phyloP scores from a whole-genome alignment of 2,329 filamentous ascomycete genomes.

The Kalmusia sp. region DNA sequence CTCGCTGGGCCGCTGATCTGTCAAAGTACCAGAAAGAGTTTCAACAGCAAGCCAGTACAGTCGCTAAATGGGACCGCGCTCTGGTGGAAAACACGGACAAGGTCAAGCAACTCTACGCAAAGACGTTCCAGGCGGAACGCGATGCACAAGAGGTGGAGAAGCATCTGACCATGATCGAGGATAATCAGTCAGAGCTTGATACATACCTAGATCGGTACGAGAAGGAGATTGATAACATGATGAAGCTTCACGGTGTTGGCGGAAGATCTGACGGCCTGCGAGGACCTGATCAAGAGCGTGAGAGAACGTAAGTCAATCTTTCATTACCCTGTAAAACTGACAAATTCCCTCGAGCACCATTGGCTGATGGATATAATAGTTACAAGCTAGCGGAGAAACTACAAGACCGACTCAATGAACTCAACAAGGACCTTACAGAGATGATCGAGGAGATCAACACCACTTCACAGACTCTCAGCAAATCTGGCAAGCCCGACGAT shows the following conservation, averaged over 20 bases:
- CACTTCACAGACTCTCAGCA: conserved; percentile 87
- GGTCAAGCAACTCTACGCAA: conserved; percentile 90
- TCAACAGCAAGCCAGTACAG: conserved; percentile 84
- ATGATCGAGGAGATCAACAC: conserved; percentile 99
- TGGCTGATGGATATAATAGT: conserved; percentile 46
- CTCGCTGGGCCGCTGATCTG: conserved; percentile 92
- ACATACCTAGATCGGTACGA: conserved; percentile 91
- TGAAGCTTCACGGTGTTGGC: conserved; percentile 79
- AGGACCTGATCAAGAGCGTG: conserved; percentile 93
- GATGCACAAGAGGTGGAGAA: conserved; percentile 93
- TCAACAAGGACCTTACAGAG: conserved; percentile 88
- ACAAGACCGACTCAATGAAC: conserved; percentile 87
- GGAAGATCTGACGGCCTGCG: conserved; percentile 72
- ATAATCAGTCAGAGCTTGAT: conserved; percentile 89
- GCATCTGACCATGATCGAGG: conserved; percentile 86
- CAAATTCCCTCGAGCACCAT: conserved; percentile 6
- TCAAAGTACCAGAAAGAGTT: conserved; percentile 98
- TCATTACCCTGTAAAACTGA: not conserved
- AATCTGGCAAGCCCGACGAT: conserved; percentile 75
- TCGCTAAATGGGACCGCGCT: conserved; percentile 89
- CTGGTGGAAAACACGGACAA: conserved; percentile 94
- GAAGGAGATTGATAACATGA: conserved; percentile 86
- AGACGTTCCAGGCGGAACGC: conserved; percentile 91
- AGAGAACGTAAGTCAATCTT: conserved; percentile 73
- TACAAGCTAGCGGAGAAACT: conserved; percentile 94